A percentile compares a stretch with the other conserved stretches of the same genome.
These are phyloP conservation scores for Sclerotinia glacialis DNA, from an alignment of 2,329 filamentous ascomycete species.

Conservation along the genomic window DNA sequence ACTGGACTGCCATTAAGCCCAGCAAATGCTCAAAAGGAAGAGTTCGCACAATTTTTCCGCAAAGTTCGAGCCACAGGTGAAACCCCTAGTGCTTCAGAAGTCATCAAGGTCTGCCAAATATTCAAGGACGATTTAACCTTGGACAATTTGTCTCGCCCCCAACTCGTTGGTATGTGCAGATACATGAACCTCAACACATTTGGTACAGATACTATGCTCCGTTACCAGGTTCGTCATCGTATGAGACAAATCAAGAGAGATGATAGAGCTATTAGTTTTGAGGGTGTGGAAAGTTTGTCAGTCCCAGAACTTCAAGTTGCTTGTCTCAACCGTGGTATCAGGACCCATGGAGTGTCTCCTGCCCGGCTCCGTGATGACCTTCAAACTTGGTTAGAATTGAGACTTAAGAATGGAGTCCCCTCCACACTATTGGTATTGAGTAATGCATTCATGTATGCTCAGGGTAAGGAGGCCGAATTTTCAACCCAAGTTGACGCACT, in stretches of 20 bases:
- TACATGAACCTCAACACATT: constrained; percentile 99
- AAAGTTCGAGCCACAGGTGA: constrained; percentile 92
- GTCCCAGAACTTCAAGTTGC: constrained; percentile 90
- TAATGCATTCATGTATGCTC: constrained; percentile 96
- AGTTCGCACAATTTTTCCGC: constrained; percentile 95
- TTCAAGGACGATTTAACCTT: constrained; percentile 97
- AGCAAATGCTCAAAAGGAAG: constrained; percentile 82
- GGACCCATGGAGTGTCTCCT: constrained; percentile 88
- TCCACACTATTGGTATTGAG: constrained; percentile 92
- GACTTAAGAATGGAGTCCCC: constrained; percentile 90
- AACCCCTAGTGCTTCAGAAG: constrained; percentile 80
- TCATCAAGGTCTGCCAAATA: constrained; percentile 98
- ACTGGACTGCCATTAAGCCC: constrained; percentile 86
- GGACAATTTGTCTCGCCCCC: constrained; percentile 92
- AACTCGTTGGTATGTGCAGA: constrained; percentile 94
- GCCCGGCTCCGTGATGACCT: constrained; percentile 85
- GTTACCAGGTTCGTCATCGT: constrained; percentile 93
- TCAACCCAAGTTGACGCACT: constrained; percentile 89
- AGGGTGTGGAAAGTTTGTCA: constrained; percentile 90
- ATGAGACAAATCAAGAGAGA: constrained; percentile 99
- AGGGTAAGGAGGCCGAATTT: constrained; percentile 77
- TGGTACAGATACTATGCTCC: constrained; percentile 95
- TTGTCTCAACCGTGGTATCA: constrained; percentile 85
- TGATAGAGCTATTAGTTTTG: constrained; percentile 88
- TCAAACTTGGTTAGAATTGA: constrained; percentile 89